These are phyloP conservation scores for Solanum hybrid DNA, from an alignment of 305 asterid genomes.

Conservation along the genomic window DNA sequence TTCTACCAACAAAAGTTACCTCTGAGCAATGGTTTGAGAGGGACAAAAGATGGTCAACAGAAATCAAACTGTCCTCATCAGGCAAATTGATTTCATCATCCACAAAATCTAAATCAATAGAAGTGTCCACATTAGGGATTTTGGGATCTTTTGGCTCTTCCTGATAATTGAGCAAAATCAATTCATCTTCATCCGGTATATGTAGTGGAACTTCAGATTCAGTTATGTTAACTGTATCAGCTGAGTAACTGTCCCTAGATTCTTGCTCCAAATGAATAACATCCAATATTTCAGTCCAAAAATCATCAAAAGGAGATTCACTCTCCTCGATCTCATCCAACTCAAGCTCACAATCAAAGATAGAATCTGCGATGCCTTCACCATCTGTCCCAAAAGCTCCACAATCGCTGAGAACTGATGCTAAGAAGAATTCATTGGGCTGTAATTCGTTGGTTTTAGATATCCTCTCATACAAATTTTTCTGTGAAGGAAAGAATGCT, in stretches of 20 bases:
- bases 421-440: constrained; percentile 3
- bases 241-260: not conserved
- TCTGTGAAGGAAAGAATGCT: not conserved
- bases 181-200: constrained; percentile 1
- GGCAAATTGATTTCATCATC: constrained; percentile 1
- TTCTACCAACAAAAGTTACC: not conserved
- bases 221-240: not conserved
- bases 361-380: not conserved
- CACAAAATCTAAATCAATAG: not conserved
- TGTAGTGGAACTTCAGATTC: not conserved
- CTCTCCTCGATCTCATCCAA: not conserved
- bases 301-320: not conserved
- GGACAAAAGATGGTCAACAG: not conserved
- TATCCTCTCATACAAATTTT: not conserved
- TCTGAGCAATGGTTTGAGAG: not conserved
- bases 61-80: constrained; percentile 1
- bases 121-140: not conserved
- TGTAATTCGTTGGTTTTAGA: not conserved
- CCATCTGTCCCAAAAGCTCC: not conserved
- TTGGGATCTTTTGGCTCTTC: not conserved
- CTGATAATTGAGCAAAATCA: not conserved
- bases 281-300: not conserved
- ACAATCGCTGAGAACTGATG: not conserved
- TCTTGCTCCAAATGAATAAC: not conserved
- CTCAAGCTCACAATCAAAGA: constrained; percentile 1